A percentile compares a stretch with the other conserved stretches of the same genome.
Conservation (phyloP, 177 flowering plant genomes). For the Vitis hybrid region DNA sequence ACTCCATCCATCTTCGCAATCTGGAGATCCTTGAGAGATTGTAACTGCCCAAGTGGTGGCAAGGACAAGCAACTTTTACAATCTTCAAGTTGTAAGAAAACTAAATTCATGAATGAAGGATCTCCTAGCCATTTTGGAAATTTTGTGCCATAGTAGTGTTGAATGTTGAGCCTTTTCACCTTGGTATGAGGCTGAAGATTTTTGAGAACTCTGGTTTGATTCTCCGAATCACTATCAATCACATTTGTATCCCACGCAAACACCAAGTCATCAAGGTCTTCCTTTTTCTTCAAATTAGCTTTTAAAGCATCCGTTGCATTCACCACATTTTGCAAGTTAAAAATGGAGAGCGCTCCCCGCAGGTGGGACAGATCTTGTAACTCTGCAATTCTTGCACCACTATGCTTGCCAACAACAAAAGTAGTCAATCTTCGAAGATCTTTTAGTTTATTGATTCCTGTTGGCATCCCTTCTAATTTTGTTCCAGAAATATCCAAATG, state of each 20-base stretch:
- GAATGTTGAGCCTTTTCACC: slow-evolving; percentile 9
- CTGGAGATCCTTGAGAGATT: no score
- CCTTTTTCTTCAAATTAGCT: slow-evolving; percentile 21
- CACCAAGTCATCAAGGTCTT: slow-evolving; percentile 10
- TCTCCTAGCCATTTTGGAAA: no score
- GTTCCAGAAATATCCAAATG: slow-evolving; percentile 14
- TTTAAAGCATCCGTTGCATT: slow-evolving; percentile 17
- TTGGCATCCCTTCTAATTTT: slow-evolving; percentile 7
- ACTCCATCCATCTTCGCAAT: no score
- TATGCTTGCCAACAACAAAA: not conserved
- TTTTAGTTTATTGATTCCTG: slow-evolving; percentile 10
- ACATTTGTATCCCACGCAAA: slow-evolving; percentile 11
- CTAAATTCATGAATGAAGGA: no score
- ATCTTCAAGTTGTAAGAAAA: no score
- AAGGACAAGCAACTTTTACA: no score
- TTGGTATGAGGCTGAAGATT: slow-evolving; percentile 12
- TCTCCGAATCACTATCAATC: no score
- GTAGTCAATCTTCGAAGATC: slow-evolving; percentile 7
- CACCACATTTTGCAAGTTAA: slow-evolving; percentile 19
- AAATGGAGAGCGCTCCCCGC: slow-evolving; percentile 14
- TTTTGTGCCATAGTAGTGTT: no score
- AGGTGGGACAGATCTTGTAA: slow-evolving; percentile 12
- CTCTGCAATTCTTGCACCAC: slow-evolving; percentile 13
- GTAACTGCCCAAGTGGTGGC: no score
- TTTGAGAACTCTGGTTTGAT: slow-evolving; percentile 7